Evolutionary conservation across 805 yeast genomes (phyloP).

Genomic region (Saccharomycopsis schoenii): DNA sequence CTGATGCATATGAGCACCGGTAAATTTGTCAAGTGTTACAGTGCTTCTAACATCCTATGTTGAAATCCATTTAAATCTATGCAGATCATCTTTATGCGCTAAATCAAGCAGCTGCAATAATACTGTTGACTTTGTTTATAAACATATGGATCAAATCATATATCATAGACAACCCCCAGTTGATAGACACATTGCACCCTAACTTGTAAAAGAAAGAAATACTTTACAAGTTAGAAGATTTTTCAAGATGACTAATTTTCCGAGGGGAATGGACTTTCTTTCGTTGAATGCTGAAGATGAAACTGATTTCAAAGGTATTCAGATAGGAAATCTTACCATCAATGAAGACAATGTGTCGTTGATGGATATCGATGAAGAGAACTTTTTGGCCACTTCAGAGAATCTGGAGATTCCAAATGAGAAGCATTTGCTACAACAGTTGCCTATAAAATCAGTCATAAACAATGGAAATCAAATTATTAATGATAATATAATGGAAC

Average conservation of each 20-base stretch:
- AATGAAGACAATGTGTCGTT: background rate
- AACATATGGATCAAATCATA: no score
- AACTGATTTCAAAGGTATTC: background rate
- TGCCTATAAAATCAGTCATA: no score
- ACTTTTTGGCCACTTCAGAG: background rate
- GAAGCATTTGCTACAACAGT: no score
- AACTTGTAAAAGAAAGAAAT: no score
- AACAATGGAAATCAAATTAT: no score
- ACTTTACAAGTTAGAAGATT: no score
- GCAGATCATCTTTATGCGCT: background rate
- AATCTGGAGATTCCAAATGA: background rate
- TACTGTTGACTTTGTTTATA: no score
- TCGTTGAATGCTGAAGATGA: background rate
- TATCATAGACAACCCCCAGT: no score
- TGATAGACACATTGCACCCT: no score
- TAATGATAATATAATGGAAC: no score
- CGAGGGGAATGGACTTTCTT: background rate
- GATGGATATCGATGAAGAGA: constrained; percentile 3
- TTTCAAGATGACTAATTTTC: background rate
- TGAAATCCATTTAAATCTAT: background rate
- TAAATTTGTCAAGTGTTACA: no score
- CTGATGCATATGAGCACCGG: background rate
- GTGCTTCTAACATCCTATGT: no score
- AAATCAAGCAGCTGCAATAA: background rate
- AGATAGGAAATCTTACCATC: background rate